Conservation (phyloP, 768 basidiomycete genomes). For the Naganishia antarctica region DNA sequence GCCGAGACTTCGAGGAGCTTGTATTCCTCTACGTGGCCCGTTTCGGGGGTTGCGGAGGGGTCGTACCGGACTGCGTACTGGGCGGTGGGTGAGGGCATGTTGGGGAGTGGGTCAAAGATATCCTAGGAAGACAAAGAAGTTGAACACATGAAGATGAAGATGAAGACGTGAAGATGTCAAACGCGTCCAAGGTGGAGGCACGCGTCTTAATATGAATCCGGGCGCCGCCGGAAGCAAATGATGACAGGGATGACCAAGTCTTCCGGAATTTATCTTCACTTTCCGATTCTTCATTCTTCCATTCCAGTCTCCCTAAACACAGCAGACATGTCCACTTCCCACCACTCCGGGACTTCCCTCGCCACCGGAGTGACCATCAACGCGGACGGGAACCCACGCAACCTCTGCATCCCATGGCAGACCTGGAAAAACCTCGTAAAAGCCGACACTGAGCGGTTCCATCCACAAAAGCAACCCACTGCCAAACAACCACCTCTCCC, state of each 20-base stretch:
- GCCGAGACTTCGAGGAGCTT: slow-evolving; percentile 46
- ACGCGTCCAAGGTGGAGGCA: too few species aligned
- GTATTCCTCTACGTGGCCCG: slow-evolving; percentile 34
- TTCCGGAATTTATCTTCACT: too few species aligned
- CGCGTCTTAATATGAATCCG: too few species aligned
- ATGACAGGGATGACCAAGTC: too few species aligned
- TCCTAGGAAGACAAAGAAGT: too few species aligned
- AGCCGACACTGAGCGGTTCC: slow-evolving; percentile 7
- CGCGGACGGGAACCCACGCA: slow-evolving; percentile 93
- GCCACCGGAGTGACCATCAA: slow-evolving; percentile 83
- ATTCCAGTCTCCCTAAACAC: neutral
- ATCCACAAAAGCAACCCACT: neutral
- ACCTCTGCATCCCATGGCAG: slow-evolving; percentile 59
- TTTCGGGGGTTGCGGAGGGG: slow-evolving; percentile 2
- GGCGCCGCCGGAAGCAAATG: too few species aligned
- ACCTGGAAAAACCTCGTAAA: slow-evolving; percentile 33
- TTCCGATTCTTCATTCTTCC: too few species aligned
- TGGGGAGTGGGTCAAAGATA: too few species aligned
- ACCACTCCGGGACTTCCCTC: slow-evolving; percentile 53
- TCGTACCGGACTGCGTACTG: slow-evolving; percentile 15
- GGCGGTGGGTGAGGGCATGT: too few species aligned
- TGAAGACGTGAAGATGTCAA: too few species aligned
- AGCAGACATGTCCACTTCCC: neutral
- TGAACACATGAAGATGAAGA: too few species aligned
- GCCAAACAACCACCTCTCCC: neutral